Percentiles rank a stretch among this genome's conserved stretches.
These are phyloP conservation scores for Neurospora sp. DNA, from an alignment of 495 filamentous ascomycete genomes.

Conservation along the genomic window DNA sequence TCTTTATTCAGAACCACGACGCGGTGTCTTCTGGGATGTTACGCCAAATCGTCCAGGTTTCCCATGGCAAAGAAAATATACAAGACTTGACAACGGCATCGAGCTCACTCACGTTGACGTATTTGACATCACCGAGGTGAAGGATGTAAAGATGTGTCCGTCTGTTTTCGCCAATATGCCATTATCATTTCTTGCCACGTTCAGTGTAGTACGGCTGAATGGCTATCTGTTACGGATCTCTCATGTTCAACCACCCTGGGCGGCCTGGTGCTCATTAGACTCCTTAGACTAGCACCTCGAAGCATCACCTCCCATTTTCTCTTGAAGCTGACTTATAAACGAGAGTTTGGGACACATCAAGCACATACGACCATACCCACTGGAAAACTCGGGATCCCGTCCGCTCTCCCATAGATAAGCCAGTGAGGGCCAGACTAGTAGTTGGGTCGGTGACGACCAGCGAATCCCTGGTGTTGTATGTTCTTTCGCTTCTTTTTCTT, in stretches of 20 bases:
- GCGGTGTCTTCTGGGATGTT: background rate
- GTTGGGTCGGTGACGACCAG: constrained; percentile 30
- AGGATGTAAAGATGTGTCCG: no score
- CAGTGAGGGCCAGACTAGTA: constrained; percentile 15
- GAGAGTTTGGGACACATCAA: background rate
- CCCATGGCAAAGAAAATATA: background rate
- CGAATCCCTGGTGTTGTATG: constrained; percentile 33
- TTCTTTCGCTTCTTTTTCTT: constrained; percentile 15
- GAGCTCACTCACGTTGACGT: background rate
- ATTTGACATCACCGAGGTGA: no score
- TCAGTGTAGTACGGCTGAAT: no score
- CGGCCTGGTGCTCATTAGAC: background rate
- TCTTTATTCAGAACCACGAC: background rate
- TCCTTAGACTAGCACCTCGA: background rate
- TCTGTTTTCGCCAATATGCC: no score
- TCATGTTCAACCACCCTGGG: no score
- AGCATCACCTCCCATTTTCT: background rate
- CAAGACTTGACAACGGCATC: no score
- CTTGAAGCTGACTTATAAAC: no score
- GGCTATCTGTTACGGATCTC: no score
- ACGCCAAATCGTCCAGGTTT: background rate
- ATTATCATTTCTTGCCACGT: no score
- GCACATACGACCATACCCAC: background rate
- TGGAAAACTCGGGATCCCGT: constrained; percentile 40
- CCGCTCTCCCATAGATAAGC: constrained; percentile 41